Percentiles rank a stretch among this genome's conserved stretches.
Evolutionary conservation across 495 filamentous ascomycete genomes (phyloP).

Genomic region (Thermochaetoides thermophila): DNA sequence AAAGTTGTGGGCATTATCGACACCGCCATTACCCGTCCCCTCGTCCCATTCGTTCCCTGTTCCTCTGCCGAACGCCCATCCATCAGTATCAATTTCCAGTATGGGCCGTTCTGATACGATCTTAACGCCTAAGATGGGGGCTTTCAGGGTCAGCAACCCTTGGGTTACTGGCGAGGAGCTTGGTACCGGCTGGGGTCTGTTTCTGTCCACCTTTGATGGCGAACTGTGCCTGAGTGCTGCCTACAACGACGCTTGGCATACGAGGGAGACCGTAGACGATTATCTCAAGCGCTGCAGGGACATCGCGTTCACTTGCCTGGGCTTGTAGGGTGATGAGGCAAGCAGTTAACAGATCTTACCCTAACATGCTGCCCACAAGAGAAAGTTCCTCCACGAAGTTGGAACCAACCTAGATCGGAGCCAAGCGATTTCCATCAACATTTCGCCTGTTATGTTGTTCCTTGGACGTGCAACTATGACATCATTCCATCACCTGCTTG

Average conservation of each 20-base stretch:
- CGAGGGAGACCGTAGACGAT: conserved; percentile 12
- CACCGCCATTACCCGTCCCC: conserved; percentile 12
- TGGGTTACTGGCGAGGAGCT: conserved; percentile 32
- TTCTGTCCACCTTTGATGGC: conserved; percentile 23
- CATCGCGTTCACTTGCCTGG: too few species aligned
- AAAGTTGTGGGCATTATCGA: conserved; percentile 15
- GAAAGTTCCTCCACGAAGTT: too few species aligned
- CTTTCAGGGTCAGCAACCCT: conserved; percentile 18
- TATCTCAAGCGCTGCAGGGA: too few species aligned
- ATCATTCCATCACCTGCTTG: too few species aligned
- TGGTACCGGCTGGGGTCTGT: conserved; percentile 24
- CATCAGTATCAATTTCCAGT: conserved; percentile 27
- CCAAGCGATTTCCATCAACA: too few species aligned
- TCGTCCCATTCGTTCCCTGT: conserved; percentile 5
- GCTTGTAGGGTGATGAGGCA: too few species aligned
- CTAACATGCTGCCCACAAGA: too few species aligned
- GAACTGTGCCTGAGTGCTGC: conserved; percentile 20
- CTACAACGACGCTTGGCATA: conserved; percentile 28
- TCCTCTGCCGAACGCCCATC: conserved; percentile 15
- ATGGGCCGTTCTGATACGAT: conserved; percentile 21
- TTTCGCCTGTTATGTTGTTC: too few species aligned
- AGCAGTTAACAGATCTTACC: too few species aligned
- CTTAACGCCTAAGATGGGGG: conserved; percentile 12
- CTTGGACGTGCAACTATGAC: too few species aligned
- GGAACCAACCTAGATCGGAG: too few species aligned